Conservation (phyloP, 208 protist genomes). For the Trypanosoma caninum region DNA sequence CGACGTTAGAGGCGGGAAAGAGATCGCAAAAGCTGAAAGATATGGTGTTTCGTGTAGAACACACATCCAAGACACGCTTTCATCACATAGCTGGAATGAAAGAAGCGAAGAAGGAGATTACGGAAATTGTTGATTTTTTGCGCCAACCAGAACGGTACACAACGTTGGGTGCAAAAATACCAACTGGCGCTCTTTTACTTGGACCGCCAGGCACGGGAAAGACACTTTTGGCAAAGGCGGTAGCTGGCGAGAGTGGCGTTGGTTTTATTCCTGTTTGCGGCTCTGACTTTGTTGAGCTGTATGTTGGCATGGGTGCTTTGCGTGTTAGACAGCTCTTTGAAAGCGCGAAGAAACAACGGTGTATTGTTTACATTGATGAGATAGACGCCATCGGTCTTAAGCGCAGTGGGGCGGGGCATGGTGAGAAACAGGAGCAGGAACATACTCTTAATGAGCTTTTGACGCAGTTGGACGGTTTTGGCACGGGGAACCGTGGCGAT, state of each 20-base stretch:
- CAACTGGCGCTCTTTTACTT: conserved; percentile 81
- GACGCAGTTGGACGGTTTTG: conserved; percentile 96
- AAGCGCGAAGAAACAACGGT: conserved; percentile 92
- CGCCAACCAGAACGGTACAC: conserved; percentile 78
- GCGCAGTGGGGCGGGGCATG: conserved; percentile 52
- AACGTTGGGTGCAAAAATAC: conserved; percentile 77
- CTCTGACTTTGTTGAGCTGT: conserved; percentile 97
- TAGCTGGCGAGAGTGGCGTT: conserved; percentile 89
- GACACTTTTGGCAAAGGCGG: conserved; percentile 93
- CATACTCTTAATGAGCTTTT: conserved; percentile 98
- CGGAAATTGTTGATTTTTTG: conserved; percentile 97
- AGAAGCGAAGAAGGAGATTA: conserved; percentile 96
- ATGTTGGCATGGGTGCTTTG: conserved; percentile 93
- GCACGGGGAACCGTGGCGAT: conserved; percentile 46
- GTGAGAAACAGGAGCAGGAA: conserved; percentile 94
- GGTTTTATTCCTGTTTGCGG: conserved; percentile 92
- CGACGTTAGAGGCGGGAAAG: conserved; percentile 46
- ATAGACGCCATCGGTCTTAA: conserved; percentile 96
- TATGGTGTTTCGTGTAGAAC: conserved; percentile 69
- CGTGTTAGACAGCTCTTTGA: conserved; percentile 95
- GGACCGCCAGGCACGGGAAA: conserved; percentile 94
- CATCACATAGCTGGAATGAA: conserved; percentile 89
- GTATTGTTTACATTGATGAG: conserved; percentile 98
- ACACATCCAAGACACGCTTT: conserved; percentile 55
- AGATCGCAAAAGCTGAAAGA: conserved; percentile 51